Evolutionary conservation across 2,329 filamentous ascomycete species (phyloP).

Genomic region (Pseudogymnoascus sp.): DNA sequence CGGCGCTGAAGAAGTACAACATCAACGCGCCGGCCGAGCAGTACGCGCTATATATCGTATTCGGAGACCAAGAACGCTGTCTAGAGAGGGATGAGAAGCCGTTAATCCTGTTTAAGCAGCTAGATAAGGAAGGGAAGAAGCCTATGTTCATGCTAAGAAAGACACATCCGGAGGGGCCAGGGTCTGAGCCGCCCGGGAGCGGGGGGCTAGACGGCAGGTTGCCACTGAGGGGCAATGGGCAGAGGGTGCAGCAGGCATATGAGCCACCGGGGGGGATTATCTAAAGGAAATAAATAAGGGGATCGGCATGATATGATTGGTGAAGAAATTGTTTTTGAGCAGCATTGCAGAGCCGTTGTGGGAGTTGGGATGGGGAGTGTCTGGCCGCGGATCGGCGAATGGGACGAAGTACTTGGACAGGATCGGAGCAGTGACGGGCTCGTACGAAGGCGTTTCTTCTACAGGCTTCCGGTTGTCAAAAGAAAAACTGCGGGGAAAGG

Average conservation of each 20-base stretch:
- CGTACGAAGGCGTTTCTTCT: not conserved
- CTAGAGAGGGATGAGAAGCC: constrained; percentile 87
- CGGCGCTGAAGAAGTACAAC: constrained; percentile 94
- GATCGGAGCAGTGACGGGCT: not conserved
- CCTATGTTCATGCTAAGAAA: constrained; percentile 95
- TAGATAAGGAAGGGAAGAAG: constrained; percentile 94
- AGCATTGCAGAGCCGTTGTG: not conserved
- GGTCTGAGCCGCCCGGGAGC: constrained; percentile 26
- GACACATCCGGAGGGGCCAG: constrained; percentile 32
- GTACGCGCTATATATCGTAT: constrained; percentile 96
- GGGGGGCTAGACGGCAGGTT: constrained; percentile 20
- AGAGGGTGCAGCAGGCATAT: constrained; percentile 16
- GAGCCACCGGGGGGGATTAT: constrained; percentile 28
- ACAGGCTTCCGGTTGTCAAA: not conserved
- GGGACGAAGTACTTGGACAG: not conserved
- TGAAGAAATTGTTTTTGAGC: not conserved
- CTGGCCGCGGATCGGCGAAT: not conserved
- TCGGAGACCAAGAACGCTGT: constrained; percentile 95
- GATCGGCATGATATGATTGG: not conserved
- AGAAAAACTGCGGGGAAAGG: not conserved
- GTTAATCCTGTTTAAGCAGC: constrained; percentile 90
- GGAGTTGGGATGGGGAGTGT: not conserved
- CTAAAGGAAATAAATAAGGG: constrained; percentile 11
- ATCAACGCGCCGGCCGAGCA: constrained; percentile 97
- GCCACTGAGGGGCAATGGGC: constrained; percentile 14